phyloP scores from a whole-genome alignment of 202 grass and related monocot genomes.

The Dendrocalamus latiflorus region DNA sequence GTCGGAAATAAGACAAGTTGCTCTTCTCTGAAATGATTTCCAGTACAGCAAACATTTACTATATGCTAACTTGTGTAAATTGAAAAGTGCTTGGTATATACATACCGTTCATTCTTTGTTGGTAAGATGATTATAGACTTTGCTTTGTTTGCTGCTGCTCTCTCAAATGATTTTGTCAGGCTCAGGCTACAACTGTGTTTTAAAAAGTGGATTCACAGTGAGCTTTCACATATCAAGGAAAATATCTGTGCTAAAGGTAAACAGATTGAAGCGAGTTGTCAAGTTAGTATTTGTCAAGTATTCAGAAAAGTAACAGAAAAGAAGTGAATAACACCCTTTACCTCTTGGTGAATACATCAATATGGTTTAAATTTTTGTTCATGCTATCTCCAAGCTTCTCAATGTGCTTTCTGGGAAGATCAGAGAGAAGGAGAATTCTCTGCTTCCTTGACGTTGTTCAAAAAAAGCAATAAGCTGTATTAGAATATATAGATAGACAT shows the following conservation, averaged over 20 bases:
- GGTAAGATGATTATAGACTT: slow-evolving; percentile 86
- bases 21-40: slow-evolving; percentile 22
- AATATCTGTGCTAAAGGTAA: not conserved
- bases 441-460: slow-evolving; percentile 74
- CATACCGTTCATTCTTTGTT: slow-evolving; percentile 66
- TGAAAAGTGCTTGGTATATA: slow-evolving; percentile 18
- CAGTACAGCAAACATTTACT: slow-evolving; percentile 3
- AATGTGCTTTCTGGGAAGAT: slow-evolving; percentile 89
- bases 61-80: slow-evolving; percentile 5
- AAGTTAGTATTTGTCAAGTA: not conserved
- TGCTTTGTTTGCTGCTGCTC: slow-evolving; percentile 90
- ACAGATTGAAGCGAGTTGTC: slow-evolving; percentile 5
- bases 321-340: slow-evolving; percentile 37
- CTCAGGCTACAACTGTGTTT: slow-evolving; percentile 85
- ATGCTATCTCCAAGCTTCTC: slow-evolving; percentile 82
- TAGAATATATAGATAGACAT: slow-evolving; percentile 5
- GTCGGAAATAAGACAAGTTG: not conserved
- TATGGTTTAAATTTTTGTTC: slow-evolving; percentile 74
- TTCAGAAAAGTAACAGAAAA: slow-evolving; percentile 24
- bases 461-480: slow-evolving; percentile 6
- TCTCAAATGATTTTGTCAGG: slow-evolving; percentile 94
- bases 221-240: slow-evolving; percentile 15
- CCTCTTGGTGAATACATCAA: slow-evolving; percentile 95
- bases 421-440: slow-evolving; percentile 91
- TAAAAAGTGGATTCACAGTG: not conserved